Percentiles rank a stretch among this genome's conserved stretches.
phyloP scores from a whole-genome alignment of 2,329 filamentous ascomycete genomes.

The Penicillium concentricum region DNA sequence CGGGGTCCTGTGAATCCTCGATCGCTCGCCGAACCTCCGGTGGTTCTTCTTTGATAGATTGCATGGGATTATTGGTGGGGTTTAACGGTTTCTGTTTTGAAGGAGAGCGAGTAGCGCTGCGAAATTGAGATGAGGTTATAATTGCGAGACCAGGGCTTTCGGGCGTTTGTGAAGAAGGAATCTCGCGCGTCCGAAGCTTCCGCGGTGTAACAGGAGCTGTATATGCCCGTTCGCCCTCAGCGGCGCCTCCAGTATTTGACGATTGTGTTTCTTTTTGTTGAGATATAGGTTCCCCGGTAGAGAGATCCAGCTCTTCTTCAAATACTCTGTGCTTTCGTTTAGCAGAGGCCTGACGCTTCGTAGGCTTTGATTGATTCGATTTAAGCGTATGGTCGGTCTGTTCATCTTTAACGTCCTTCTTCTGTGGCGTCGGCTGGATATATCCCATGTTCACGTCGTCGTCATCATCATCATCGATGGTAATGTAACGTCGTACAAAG shows the following conservation, averaged over 20 bases:
- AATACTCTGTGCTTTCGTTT: constrained; percentile 15
- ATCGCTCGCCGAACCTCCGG: background rate
- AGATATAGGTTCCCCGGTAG: constrained; percentile 22
- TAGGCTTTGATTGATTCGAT: background rate
- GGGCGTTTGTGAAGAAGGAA: constrained; percentile 46
- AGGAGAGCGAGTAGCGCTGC: constrained; percentile 28
- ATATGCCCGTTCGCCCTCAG: background rate
- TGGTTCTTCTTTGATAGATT: constrained; percentile 24
- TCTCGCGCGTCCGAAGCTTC: constrained; percentile 32
- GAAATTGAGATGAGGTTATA: constrained; percentile 38
- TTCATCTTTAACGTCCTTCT: background rate
- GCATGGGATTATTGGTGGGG: background rate
- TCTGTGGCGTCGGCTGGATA: constrained; percentile 26
- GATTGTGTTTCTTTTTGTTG: constrained; percentile 9
- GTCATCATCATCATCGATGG: constrained; percentile 38
- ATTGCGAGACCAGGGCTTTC: constrained; percentile 41
- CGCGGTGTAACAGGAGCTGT: constrained; percentile 32
- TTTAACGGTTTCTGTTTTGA: constrained; percentile 16
- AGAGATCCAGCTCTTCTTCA: constrained; percentile 23
- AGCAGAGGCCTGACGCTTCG: background rate
- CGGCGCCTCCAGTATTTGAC: background rate
- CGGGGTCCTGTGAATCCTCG: constrained; percentile 8
- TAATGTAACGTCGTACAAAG: constrained; percentile 38
- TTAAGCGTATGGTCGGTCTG: background rate
- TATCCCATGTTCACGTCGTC: constrained; percentile 33